These are phyloP conservation scores for Hortiboletus flavorubellus DNA, from an alignment of 768 basidiomycete genomes.

Conservation along the genomic window DNA sequence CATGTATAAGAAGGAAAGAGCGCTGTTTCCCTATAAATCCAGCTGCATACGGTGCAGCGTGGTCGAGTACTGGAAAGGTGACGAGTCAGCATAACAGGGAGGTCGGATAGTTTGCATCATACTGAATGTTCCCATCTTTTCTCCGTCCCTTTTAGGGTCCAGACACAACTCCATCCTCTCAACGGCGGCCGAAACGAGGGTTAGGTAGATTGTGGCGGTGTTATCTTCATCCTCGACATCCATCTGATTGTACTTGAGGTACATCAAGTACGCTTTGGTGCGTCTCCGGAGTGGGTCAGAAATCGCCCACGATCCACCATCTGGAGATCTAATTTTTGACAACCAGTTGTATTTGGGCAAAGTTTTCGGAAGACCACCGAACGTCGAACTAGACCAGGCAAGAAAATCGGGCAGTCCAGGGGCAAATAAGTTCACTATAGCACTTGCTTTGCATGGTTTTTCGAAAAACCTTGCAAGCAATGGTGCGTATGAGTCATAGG, in stretches of 20 bases:
- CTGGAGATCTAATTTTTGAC: background rate
- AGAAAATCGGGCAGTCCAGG: conserved; percentile 20
- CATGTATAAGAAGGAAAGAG: background rate
- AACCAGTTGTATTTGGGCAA: conserved; percentile 10
- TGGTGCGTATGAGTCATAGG: background rate
- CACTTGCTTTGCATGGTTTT: background rate
- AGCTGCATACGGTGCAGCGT: background rate
- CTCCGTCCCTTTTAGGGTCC: no score
- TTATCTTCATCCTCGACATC: background rate
- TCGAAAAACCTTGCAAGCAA: conserved; percentile 7
- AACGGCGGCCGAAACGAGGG: no score
- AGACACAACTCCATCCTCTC: no score
- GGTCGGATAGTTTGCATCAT: no score
- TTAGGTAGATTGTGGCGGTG: background rate
- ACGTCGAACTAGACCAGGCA: conserved; percentile 11
- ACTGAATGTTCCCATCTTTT: no score
- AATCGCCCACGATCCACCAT: background rate
- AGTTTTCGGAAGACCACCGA: conserved; percentile 9
- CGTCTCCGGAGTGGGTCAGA: background rate
- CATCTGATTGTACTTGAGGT: background rate
- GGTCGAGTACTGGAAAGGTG: background rate
- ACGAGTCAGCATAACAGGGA: background rate
- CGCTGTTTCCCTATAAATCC: conserved; percentile 2
- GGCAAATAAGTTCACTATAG: conserved; percentile 8
- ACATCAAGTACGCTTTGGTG: background rate